Base-by-base conservation (phyloP, 345 rosid genomes). In the Reutealis trisperma region DNA sequence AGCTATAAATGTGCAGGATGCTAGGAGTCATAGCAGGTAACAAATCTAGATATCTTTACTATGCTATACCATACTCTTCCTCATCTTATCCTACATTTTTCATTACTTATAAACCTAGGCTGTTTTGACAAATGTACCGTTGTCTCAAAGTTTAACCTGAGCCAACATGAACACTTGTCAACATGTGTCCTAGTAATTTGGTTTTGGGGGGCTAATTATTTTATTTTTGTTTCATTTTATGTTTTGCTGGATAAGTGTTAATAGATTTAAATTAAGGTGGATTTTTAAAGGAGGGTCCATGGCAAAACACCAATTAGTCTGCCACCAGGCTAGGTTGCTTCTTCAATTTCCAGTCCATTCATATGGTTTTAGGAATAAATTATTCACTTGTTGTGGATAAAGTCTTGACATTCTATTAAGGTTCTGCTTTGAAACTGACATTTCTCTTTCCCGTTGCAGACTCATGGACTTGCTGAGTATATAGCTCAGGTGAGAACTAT, bases 391-490 rank as follows among this genome's bases (percentile, higher is more conserved):
- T 69, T 30, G 69, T 60, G 1, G 57, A 63, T 63, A 63, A 64
- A 62, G 5, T 69, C 72, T 11, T 47, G 55, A 27, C 24, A 57
- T 14, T 58, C 30, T 52, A 15, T 67, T 63, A 61, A 8, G 2
- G 47, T 25, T 11, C 9, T 75, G 66, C 45, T 30, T 42, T 63
- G 77, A 71, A 64, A 70, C 13, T 89, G 81, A 89, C 66, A 34
- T 75, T 75, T 47, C 41, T n/a, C 37, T 54, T 22, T 44, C 49
- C 69, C 77, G 18, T 21, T 89, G 82, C 92, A 95, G 99, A 91
- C 92, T 70, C 93, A 90, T 86, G 99, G 98, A 61, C 89, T 95
- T 81, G 99, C 99, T n/a, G 99, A 95, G 85, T 96, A 92, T 79
- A 92, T 96, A 75, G 98, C 99, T 88, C 97, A 94, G 93, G 98